Evolutionary conservation across 441 rosid genomes (phyloP), one percentile per base, ranked within the genome.

Genomic region (Isatis lusitanica): DNA sequence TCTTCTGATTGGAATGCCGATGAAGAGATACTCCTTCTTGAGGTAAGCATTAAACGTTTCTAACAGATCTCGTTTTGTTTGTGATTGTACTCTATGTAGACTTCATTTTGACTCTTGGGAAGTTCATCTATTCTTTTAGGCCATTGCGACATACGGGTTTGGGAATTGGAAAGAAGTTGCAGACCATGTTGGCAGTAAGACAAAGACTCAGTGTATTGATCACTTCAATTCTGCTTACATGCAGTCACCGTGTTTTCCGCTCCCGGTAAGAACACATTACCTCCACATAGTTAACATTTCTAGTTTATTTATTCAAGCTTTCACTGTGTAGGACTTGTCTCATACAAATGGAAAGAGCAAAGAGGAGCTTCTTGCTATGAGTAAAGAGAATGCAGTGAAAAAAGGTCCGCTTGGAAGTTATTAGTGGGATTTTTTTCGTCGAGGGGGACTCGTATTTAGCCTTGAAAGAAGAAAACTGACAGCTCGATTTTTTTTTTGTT

Each of bases 161-260:
- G 98, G 98, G 61, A 95, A 93, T 71, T 93, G 98, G 99, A 75
- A 75, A 63, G 99, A 95, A 88, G 97, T 93, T 76, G 85, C 93
- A 52, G 91, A 90, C 66, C 90, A 91, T 78, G 91, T 91, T 73
- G 98, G 96, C 74, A 88, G 91, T 55, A 95, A 91, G 86, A 91
- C 84, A 83, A 88, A 74, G 77, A 72, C 82, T 51, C 91, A 88
- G 74, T 93, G 97, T 77, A 86, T 88, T 48, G 80, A 85, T 71
- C 97, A 93, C 81, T 93, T 86, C 74, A 83, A 83, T 84, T 77
- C 88, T 61, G 81, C 91, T 46, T 95, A 91, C 85, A 82, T 88
- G 96, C 85, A 84, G 74, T 95, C 99, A 44, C 89, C 88, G 1
- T 85, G 85, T 77, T 92, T 90, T 82, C 97, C 99, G 38, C 85